A percentile compares a stretch with the other conserved stretches of the same genome.
These are phyloP conservation scores for Penicillium arizonense DNA, from an alignment of 495 filamentous ascomycete genomes.

Conservation along the genomic window DNA sequence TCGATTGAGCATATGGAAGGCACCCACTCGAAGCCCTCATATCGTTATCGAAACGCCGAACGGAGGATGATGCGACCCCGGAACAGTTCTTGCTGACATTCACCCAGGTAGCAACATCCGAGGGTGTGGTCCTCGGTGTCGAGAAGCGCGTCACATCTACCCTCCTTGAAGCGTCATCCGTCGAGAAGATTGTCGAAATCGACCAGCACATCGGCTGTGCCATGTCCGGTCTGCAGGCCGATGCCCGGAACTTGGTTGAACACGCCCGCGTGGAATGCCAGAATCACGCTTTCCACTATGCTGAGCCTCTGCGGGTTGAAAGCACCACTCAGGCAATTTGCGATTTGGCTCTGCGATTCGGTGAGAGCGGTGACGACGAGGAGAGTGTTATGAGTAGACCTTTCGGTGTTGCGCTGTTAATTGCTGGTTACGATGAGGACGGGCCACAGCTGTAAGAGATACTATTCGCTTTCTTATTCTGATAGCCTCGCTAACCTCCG, in stretches of 20 bases:
- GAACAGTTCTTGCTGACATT: constrained; percentile 14
- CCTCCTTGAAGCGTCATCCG: constrained; percentile 92
- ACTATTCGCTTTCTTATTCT: not conserved
- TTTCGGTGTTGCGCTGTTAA: constrained; percentile 94
- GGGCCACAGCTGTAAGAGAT: constrained; percentile 78
- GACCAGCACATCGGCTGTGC: constrained; percentile 98
- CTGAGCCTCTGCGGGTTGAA: constrained; percentile 90
- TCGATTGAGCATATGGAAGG: not conserved
- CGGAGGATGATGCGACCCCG: not conserved
- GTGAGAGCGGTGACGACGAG: constrained; percentile 95
- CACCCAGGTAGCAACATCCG: constrained; percentile 75
- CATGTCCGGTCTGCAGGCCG: constrained; percentile 96
- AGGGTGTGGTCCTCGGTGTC: constrained; percentile 93
- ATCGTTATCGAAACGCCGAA: not conserved
- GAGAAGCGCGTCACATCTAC: constrained; percentile 98
- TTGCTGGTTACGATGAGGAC: constrained; percentile 96
- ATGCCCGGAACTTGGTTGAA: constrained; percentile 94
- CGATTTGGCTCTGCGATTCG: constrained; percentile 93
- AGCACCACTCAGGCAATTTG: constrained; percentile 98
- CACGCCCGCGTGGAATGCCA: constrained; percentile 97
- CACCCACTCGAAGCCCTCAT: not conserved
- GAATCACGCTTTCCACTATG: constrained; percentile 95
- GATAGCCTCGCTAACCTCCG: not conserved
- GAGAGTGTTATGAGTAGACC: constrained; percentile 97
- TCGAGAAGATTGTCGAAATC: constrained; percentile 99